Base-by-base conservation (phyloP, 2,329 filamentous ascomycete genomes). In the Colletotrichum plurivorum region DNA sequence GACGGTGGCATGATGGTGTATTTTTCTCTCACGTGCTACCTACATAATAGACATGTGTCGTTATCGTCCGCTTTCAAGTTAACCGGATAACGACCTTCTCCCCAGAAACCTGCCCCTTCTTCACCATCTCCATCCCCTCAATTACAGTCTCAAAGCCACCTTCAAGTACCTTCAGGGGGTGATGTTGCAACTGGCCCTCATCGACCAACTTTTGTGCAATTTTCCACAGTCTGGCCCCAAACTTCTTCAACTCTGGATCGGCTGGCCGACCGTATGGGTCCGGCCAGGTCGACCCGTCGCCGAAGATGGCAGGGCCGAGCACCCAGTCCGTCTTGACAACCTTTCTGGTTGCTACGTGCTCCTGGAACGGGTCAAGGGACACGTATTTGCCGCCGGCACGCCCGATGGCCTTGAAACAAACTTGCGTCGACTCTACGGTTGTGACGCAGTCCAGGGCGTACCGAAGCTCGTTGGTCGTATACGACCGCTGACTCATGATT, bases 361-460 rank as follows among this genome's bases (percentile, higher is more conserved):
- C 36, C 25, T 18, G 59, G 20, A 18, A 62, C 1, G 59, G 59
- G 39, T 62, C 49, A 3, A 62, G 49, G 16, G 59, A 45, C 16
- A 54, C 78, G 56, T 79, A 79, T 2, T 73, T 73, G 3, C 74
- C 58, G 58, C 73, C 20, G 45, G 52, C n/a, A 22, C 71, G 76
- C 0, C 66, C 70, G 20, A 80, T 59, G 5, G 75, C 73, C 2
- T 46, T 64, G 39, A 76, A 76, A 62, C 77, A 80, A 2, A 65
- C 63, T 1, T 68, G 60, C 0, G 61, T 75, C 0, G 78, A 79
- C 27, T 76, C 74, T 2, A 73, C 54, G 18, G 43, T 59, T 0
- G 77, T 78, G 56, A 79, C 74, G 73, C 79, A 82, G 73, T 84
- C 82, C 73, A 80, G 79, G 8, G 77, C 80, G n/a, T 75, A 69